Percentiles rank a stretch among this genome's conserved stretches.
Conservation (phyloP, 768 basidiomycete genomes). For the Coprinopsis cinerea region DNA sequence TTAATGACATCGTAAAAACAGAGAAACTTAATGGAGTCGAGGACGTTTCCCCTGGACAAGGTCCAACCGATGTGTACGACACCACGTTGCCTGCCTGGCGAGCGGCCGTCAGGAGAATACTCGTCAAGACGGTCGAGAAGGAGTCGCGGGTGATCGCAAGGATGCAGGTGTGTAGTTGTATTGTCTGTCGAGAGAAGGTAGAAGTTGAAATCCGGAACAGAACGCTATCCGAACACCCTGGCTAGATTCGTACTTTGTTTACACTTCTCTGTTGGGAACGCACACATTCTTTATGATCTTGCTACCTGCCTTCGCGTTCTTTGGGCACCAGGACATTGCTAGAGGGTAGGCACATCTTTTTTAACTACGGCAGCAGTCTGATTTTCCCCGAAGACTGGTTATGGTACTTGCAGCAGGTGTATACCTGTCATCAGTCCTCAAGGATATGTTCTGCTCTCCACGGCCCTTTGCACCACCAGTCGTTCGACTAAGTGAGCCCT, state of each 20-base stretch:
- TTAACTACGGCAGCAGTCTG: no score
- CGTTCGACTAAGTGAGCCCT: slow-evolving; percentile 69
- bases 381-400: no score
- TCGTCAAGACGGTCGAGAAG: slow-evolving; percentile 47
- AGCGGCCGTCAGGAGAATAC: slow-evolving; percentile 45
- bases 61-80: slow-evolving; percentile 56
- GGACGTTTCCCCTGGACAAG: slow-evolving; percentile 22
- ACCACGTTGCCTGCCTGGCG: slow-evolving; percentile 61
- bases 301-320: slow-evolving; percentile 84
- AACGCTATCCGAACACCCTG: slow-evolving; percentile 52
- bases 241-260: slow-evolving; percentile 79
- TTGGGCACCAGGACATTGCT: slow-evolving; percentile 68
- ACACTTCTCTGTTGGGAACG: slow-evolving; percentile 73
- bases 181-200: not conserved
- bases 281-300: slow-evolving; percentile 93
- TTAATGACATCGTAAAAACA: slow-evolving; percentile 12
- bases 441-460: slow-evolving; percentile 87
- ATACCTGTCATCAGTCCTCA: slow-evolving; percentile 80
- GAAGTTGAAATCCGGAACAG: slow-evolving; percentile 24
- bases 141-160: slow-evolving; percentile 59
- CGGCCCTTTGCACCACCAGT: slow-evolving; percentile 90
- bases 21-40: slow-evolving; percentile 7
- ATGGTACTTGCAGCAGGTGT: slow-evolving; percentile 73
- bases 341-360: slow-evolving; percentile 52
- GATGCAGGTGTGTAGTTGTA: slow-evolving; percentile 51